Percentiles rank a stretch among this genome's conserved stretches.
Evolutionary conservation across 2,329 filamentous ascomycete genomes (phyloP).

Genomic region (Xylariaceae sp.): DNA sequence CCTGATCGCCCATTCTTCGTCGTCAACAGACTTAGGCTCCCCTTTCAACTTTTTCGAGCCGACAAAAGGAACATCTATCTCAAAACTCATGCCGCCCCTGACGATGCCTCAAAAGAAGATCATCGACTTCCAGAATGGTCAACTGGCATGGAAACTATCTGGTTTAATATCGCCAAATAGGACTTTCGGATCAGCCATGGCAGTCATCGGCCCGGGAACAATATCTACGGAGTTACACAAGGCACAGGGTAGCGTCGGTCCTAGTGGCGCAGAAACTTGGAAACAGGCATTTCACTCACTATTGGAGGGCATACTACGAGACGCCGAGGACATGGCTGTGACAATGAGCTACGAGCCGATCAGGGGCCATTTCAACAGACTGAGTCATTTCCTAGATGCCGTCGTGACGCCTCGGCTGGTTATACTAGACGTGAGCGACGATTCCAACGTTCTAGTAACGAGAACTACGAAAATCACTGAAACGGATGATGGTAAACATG

Average conservation of each 20-base stretch:
- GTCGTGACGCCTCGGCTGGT: conserved; percentile 57
- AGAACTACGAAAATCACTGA: conserved; percentile 15
- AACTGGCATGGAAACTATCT: conserved; percentile 49
- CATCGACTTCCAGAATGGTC: conserved; percentile 52
- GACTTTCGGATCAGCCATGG: conserved; percentile 51
- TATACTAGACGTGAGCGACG: conserved; percentile 55
- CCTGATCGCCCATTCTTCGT: conserved; percentile 43
- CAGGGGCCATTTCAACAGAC: conserved; percentile 53
- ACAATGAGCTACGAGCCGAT: conserved; percentile 60
- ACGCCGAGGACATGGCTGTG: conserved; percentile 63
- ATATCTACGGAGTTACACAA: conserved; percentile 9
- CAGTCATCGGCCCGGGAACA: conserved; percentile 36
- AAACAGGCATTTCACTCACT: conserved; percentile 58
- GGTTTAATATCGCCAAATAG: conserved; percentile 48
- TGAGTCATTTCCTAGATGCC: conserved; percentile 53
- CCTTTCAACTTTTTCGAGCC: conserved; percentile 49
- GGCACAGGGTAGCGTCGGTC: conserved; percentile 6
- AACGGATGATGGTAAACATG: conserved; percentile 2
- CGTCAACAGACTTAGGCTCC: conserved; percentile 34
- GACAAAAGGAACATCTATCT: conserved; percentile 43
- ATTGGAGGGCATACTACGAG: conserved; percentile 58
- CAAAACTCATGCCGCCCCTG: conserved; percentile 39
- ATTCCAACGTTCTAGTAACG: conserved; percentile 53
- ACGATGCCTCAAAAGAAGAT: conserved; percentile 38
- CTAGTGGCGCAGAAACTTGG: conserved; percentile 50